These are phyloP conservation scores for Yamadazyma akitaensis DNA, from an alignment of 805 yeast genomes.

Conservation along the genomic window DNA sequence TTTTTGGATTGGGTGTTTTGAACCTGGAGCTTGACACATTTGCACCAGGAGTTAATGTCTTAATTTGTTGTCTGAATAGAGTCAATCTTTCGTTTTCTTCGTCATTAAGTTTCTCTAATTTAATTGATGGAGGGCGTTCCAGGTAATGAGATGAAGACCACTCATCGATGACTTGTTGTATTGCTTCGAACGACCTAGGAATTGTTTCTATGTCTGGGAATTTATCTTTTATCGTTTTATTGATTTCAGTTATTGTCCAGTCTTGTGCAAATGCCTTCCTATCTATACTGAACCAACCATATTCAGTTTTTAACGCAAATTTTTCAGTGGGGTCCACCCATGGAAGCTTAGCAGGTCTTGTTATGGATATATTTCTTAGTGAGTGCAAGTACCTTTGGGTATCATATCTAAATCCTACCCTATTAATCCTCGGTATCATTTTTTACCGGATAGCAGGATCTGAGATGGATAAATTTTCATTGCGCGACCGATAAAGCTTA, in stretches of 20 bases:
- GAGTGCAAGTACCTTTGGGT: neutral
- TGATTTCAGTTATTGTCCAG: slow-evolving; percentile 17
- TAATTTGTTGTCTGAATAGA: slow-evolving; percentile 7
- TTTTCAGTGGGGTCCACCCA: slow-evolving; percentile 11
- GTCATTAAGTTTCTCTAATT: slow-evolving; percentile 2
- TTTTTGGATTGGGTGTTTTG: neutral
- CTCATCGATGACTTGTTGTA: slow-evolving; percentile 16
- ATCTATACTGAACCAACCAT: slow-evolving; percentile 21
- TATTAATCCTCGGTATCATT: neutral
- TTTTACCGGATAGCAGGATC: too few species aligned
- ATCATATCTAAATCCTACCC: neutral
- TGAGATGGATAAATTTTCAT: too few species aligned
- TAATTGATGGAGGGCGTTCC: slow-evolving; percentile 10
- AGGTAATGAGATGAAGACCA: slow-evolving; percentile 12
- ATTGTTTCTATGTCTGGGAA: slow-evolving; percentile 13
- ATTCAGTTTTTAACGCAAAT: slow-evolving; percentile 16
- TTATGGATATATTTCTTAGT: neutral
- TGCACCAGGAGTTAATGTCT: neutral
- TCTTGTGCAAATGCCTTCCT: slow-evolving; percentile 15
- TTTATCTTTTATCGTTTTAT: slow-evolving; percentile 10
- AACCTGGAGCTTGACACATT: neutral
- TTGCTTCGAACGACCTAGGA: slow-evolving; percentile 2
- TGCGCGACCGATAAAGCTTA: too few species aligned
- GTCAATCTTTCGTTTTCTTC: slow-evolving; percentile 2
- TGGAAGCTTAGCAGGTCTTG: neutral